Evolutionary conservation across 116 monocot species (phyloP).

Genomic region (Iris pallida): DNA sequence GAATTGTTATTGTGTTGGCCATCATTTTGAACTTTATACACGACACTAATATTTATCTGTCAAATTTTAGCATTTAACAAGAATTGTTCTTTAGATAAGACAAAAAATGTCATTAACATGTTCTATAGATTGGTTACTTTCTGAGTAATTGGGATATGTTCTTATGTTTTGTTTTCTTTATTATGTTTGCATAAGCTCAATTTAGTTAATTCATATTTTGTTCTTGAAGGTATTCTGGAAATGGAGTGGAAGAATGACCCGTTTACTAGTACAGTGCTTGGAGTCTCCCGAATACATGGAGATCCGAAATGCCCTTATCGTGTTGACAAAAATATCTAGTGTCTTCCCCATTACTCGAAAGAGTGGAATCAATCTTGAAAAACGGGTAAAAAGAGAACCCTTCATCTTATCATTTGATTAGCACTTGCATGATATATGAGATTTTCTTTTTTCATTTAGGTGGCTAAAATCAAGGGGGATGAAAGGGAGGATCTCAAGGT

Average conservation of each 20-base stretch:
- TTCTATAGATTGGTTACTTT: too few species aligned
- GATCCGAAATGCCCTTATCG: slow-evolving; percentile 89
- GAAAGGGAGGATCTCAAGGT: slow-evolving; percentile 97
- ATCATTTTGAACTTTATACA: too few species aligned
- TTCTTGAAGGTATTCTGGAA: slow-evolving; percentile 68
- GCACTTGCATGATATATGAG: not conserved
- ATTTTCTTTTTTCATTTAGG: slow-evolving; percentile 27
- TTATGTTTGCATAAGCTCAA: not conserved
- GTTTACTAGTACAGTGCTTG: slow-evolving; percentile 79
- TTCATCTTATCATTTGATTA: not conserved
- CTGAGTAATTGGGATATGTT: too few species aligned
- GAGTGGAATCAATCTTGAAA: slow-evolving; percentile 89
- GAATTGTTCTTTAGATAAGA: too few species aligned
- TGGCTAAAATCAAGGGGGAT: slow-evolving; percentile 83
- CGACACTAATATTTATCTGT: too few species aligned
- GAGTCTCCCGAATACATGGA: slow-evolving; percentile 94
- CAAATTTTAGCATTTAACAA: too few species aligned
- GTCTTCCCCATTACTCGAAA: slow-evolving; percentile 87
- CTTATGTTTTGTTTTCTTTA: too few species aligned
- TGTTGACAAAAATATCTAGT: slow-evolving; percentile 88
- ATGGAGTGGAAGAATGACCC: slow-evolving; percentile 83
- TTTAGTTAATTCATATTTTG: too few species aligned
- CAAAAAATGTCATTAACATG: too few species aligned
- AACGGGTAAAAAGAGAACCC: slow-evolving; percentile 46
- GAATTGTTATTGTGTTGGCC: too few species aligned